Conservation (phyloP, 2,329 filamentous ascomycete genomes). For the Plenodomus tracheiphilus region DNA sequence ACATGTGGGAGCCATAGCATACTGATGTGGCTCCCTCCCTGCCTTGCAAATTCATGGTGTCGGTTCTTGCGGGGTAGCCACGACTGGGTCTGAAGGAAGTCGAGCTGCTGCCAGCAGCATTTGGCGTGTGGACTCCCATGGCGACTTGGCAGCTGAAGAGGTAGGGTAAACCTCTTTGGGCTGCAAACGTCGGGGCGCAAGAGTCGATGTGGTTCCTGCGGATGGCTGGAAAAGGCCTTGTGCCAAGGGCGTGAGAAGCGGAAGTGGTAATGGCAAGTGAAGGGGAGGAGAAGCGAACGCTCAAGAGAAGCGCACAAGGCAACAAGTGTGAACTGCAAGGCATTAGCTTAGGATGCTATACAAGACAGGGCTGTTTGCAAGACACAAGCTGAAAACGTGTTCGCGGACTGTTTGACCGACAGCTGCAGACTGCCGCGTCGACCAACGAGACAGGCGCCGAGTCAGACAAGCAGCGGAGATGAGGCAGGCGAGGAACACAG, state of each 20-base stretch:
- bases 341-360: conserved; percentile 43
- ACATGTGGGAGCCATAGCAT: conserved; percentile 27
- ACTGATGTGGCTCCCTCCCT: conserved; percentile 22
- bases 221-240: conserved; percentile 10
- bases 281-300: conserved; percentile 29
- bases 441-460: conserved; percentile 35
- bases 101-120: conserved; percentile 32
- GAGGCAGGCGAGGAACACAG: conserved; percentile 25
- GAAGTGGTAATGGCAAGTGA: conserved; percentile 28
- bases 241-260: conserved; percentile 18
- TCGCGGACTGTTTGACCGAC: conserved; percentile 40
- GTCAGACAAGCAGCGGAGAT: conserved; percentile 37
- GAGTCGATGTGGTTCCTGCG: not conserved
- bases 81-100: conserved; percentile 24
- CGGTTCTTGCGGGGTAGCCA: conserved; percentile 18
- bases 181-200: conserved; percentile 15
- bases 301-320: conserved; percentile 31
- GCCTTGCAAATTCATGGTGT: conserved; percentile 18
- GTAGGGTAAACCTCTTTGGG: conserved; percentile 29
- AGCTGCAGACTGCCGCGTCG: conserved; percentile 32
- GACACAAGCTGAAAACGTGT: conserved; percentile 46
- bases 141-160: conserved; percentile 22
- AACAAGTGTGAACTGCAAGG: conserved; percentile 41
- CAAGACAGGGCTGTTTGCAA: conserved; percentile 43
- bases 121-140: conserved; percentile 38